Evolutionary conservation across 805 yeast genomes (phyloP).

Genomic region (Starmera caribaea): DNA sequence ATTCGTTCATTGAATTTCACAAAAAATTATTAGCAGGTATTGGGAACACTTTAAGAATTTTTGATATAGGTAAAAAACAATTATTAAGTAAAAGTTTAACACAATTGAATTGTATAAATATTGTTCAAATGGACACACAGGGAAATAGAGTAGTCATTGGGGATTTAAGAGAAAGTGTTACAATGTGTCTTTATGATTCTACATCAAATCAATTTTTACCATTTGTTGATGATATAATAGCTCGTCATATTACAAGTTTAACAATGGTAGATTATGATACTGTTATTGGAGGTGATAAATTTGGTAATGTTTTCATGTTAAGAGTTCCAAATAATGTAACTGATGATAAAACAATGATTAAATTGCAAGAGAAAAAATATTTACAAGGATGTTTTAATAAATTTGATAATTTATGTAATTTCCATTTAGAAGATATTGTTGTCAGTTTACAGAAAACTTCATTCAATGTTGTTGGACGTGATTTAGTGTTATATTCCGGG

Average conservation of each 20-base stretch:
- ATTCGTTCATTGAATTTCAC: constrained; percentile 44
- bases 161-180: constrained; percentile 61
- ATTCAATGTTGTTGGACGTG: constrained; percentile 53
- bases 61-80: constrained; percentile 73
- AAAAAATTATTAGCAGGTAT: constrained; percentile 55
- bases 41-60: constrained; percentile 43
- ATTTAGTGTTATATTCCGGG: constrained; percentile 61
- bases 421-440: constrained; percentile 61
- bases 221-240: constrained; percentile 59
- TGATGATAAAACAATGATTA: constrained; percentile 28
- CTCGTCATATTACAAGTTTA: constrained; percentile 57
- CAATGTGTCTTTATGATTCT: constrained; percentile 43
- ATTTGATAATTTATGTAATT: constrained; percentile 43
- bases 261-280: constrained; percentile 65
- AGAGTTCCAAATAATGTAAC: constrained; percentile 47
- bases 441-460: constrained; percentile 47
- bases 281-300: constrained; percentile 75
- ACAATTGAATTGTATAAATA: constrained; percentile 16
- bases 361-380: constrained; percentile 18
- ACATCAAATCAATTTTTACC: constrained; percentile 42
- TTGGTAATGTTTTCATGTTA: constrained; percentile 68
- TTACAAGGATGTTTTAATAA: constrained; percentile 47
- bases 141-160: constrained; percentile 58
- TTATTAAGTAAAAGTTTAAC: constrained; percentile 52
- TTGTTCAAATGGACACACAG: constrained; percentile 44